Evolutionary conservation across 2,329 filamentous ascomycete species (phyloP), one percentile per base, ranked within the genome.

Genomic region (Hymenoscyphus scutula): DNA sequence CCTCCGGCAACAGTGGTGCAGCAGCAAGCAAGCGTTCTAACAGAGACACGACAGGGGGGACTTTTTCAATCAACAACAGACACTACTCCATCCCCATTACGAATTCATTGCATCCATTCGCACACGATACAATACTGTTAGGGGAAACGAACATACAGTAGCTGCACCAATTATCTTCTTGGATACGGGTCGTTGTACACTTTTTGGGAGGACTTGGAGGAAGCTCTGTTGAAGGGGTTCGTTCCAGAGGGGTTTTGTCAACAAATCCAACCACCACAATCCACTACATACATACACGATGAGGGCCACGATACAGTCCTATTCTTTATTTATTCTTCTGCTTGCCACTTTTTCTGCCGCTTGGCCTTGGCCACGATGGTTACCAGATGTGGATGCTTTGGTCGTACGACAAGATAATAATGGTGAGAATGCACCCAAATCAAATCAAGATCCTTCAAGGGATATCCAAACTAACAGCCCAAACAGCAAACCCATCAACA

Each of bases 351-450:
- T 71, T 58, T 61, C 69, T 55, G 65, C 68, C 27, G 79, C 79
- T n/a, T 78, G 82, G 60, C 83, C 80, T 62, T 86, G 84, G 84
- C 81, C 84, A 23, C 75, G 73, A 65, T 85, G 81, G 80, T 75
- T 86, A 41, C 83, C 84, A 19, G 78, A 82, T 13, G 56, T 80
- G 38, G 80, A 86, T 66, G 72, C 80, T 15, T 71, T 88, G 38
- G 75, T 87, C 48, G 83, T 82, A 57, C 64, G 70, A 56, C 79
- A 82, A 65, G 77, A 82, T 65, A 74, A 76, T 53, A 73, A 67
- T 41, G 64, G 65, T 62, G 68, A 38, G 63, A 56, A 62, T 25
- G 34, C 34, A 56, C 60, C 51, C 23, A 27, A 29, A 6, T 25
- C 38, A 25, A 54, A 34, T 45, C n/a, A n/a, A n/a, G n/a, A 30